Percentiles rank a stretch among this genome's conserved stretches.
Evolutionary conservation across 768 basidiomycete genomes (phyloP).

Genomic region (Russula ochroleuca): DNA sequence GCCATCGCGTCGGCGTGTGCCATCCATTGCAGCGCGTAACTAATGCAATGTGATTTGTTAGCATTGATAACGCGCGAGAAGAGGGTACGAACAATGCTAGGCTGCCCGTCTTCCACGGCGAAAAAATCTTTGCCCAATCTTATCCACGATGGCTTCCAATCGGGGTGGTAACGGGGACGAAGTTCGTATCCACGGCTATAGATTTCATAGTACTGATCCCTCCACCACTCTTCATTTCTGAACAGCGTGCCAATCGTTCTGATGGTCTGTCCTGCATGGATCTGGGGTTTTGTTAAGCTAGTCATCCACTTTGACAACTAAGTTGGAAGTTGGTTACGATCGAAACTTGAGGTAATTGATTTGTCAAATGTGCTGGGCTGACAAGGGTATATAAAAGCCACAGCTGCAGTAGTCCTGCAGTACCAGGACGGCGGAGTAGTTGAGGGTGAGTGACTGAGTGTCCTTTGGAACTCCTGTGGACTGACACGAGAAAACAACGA

Average conservation of each 20-base stretch:
- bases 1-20: slow-evolving; percentile 24
- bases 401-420: too few relatives aligned
- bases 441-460: too few relatives aligned
- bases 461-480: too few relatives aligned
- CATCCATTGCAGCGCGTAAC: slow-evolving; percentile 25
- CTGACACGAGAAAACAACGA: too few relatives aligned
- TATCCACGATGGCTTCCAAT: slow-evolving; percentile 23
- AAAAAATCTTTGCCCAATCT: slow-evolving; percentile 8
- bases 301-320: background rate
- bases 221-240: slow-evolving; percentile 21
- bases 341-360: background rate
- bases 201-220: slow-evolving; percentile 6
- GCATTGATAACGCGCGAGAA: background rate
- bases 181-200: slow-evolving; percentile 13
- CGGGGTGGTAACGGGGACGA: slow-evolving; percentile 20
- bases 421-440: too few relatives aligned
- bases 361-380: too few relatives aligned
- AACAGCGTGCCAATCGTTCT: slow-evolving; percentile 11
- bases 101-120: slow-evolving; percentile 14
- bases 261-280: too few relatives aligned
- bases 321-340: background rate
- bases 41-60: background rate
- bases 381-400: too few relatives aligned
- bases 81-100: slow-evolving; percentile 5
- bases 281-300: too few relatives aligned